Base-by-base conservation (phyloP, 345 rosid genomes). In the Lepidium africanum region DNA sequence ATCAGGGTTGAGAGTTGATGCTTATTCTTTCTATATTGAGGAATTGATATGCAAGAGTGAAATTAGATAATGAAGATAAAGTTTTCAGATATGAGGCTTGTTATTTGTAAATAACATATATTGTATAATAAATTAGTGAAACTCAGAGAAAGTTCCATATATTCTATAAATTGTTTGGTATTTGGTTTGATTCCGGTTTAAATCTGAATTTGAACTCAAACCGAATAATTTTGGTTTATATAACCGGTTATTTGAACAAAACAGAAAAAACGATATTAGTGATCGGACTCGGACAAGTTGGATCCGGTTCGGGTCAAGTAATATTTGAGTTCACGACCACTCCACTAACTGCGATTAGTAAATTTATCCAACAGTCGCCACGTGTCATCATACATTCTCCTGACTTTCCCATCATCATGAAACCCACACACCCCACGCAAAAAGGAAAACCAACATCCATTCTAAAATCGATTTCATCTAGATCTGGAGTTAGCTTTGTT, bases 371-470 rank as follows among this genome's bases (percentile, higher is more conserved):
- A 14, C 2, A 47, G 0, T 1, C 10, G 67, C 76, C 84, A 84
- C 85, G 82, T 80, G 85, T 63, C 78, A 60, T 17, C 67, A 45
- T 41, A 65, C 0, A 50, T 59, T 72, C 67, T 40, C 71, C 52
- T 59, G 53, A 53, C 35, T 59, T 73, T 1, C 13, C 52, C 60
- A 41, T 50, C 59, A 37, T 33, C 50, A 70, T 58, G 70, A 72
- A 37, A 7, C 72, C 74, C 61, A 59, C 12, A 39, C 3, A 27
- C 38, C 51, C 72, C 67, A 23, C 40, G 19, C 30, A 40, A 33
- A 14, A 23, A 7, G 23, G 6, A 43, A 59, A 39, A 53, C 12
- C 43, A 35, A 36, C 48, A 60, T 71, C 59, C 65, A n/a, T 14
- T 23, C 11, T 45, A 23, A 62, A 32, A 35, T 46, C 72, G 9